phyloP scores from a whole-genome alignment of 768 basidiomycete species.

The Lactarius akahatsu region DNA sequence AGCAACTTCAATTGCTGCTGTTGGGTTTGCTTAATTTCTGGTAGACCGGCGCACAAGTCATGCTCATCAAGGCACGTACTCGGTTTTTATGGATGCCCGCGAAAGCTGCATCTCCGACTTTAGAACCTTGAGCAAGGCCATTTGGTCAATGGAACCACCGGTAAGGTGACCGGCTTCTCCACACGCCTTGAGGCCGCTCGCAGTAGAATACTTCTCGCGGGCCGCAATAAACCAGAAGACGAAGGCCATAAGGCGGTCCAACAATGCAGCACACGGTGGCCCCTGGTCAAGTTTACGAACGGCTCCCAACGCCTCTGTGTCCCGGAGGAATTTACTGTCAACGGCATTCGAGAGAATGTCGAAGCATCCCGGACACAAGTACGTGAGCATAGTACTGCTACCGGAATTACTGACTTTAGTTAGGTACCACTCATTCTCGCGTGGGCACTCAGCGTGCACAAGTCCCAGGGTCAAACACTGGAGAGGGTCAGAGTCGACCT shows the following conservation, averaged over 20 bases:
- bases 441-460: conserved; percentile 87
- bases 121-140: conserved; percentile 68
- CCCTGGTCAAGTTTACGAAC: conserved; percentile 58
- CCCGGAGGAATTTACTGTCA: conserved; percentile 58
- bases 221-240: background rate
- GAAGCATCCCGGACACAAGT: conserved; percentile 66
- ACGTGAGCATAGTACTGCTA: conserved; percentile 18
- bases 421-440: conserved; percentile 65
- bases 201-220: conserved; percentile 13
- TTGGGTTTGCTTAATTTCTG: background rate
- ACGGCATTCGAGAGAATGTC: conserved; percentile 54
- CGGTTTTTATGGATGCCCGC: background rate
- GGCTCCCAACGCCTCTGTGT: conserved; percentile 50
- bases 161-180: conserved; percentile 50
- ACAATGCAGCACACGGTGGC: conserved; percentile 44
- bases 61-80: conserved; percentile 63
- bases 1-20: background rate
- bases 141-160: conserved; percentile 71
- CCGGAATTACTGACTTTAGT: background rate
- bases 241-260: background rate
- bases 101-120: conserved; percentile 4
- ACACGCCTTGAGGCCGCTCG: conserved; percentile 48
- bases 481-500: conserved; percentile 82
- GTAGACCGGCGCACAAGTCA: conserved; percentile 82
- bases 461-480: conserved; percentile 88